Base-by-base conservation (phyloP, 306 rosid genomes). In the Mimosa bimucronata region DNA sequence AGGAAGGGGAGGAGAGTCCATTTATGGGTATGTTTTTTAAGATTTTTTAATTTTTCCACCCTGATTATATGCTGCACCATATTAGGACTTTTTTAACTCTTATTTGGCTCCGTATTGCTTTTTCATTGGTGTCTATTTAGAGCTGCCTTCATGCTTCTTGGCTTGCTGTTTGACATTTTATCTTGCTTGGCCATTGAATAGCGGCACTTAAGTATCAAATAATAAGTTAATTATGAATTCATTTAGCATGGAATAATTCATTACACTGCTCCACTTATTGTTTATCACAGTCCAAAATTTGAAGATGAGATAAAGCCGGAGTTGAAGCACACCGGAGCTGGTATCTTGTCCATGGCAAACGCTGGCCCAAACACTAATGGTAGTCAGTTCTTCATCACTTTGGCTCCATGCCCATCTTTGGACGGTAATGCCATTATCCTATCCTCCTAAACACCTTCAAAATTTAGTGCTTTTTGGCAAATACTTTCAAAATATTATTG, bases 301-400 rank as follows among this genome's bases (percentile, higher is more conserved):
- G 98, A 96, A 68, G 99, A 96, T 82, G 99, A 96, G 89, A 90
- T 96, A 26, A 93, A 64, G 67, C 84, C 80, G 14, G 99, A 96
- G 90, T 85, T 96, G 91, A 96, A 96, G 89, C 99, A 96, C 76
- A 93, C 99, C 28, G 99, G 99, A 77, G 99, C 99, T 65, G 99
- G 99, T 52, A 90, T 96, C 81, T 86, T 96, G 79, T 96, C 99
- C 48, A 96, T 96, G 99, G 99, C 98, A 44, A 96, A 96, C 84
- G 97, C 98, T 79, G 99, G 99, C 67, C 97, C 97, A 6, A 79
- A 96, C 82, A 86, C 97, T 45, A 96, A 96, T 83, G 98, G 99
- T 28, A 96, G 99, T 86, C 99, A 96, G 80, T 93, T 96, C 88
- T 93, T 96, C 73, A 88, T 96, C 82, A 96, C 99, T 52, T 83